Percentiles rank a stretch among this genome's conserved stretches.
Evolutionary conservation across 2,329 filamentous ascomycete species (phyloP).

Genomic region (Amesomyces nigricolor): DNA sequence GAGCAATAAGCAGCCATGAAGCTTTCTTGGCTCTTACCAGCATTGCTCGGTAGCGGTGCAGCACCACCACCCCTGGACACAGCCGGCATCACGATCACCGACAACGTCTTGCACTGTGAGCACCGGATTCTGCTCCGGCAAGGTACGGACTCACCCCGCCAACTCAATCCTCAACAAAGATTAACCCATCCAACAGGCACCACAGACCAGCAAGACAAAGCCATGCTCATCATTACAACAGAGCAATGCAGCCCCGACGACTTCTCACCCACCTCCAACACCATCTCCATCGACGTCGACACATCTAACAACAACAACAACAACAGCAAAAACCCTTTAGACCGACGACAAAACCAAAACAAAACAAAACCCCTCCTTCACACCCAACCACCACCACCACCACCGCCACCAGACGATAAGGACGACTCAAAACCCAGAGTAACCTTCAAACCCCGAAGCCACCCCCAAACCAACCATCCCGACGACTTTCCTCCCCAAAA

Average conservation of each 20-base stretch:
- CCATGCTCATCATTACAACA: slow-evolving; percentile 28
- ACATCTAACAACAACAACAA: not conserved
- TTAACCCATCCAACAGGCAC: slow-evolving; percentile 48
- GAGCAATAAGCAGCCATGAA: slow-evolving; percentile 33
- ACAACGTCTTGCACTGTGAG: slow-evolving; percentile 80
- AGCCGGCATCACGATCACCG: slow-evolving; percentile 55
- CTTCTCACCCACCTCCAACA: slow-evolving; percentile 68
- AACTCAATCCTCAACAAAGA: not conserved
- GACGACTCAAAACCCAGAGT: too few relatives aligned
- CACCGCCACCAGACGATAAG: too few relatives aligned
- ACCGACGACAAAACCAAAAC: not conserved
- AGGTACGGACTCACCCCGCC: slow-evolving; percentile 43
- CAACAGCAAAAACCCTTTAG: not conserved
- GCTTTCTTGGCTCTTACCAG: slow-evolving; percentile 31
- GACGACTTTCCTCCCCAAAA: not conserved
- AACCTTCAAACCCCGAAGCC: too few relatives aligned
- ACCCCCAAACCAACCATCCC: not conserved
- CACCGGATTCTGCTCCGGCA: slow-evolving; percentile 81
- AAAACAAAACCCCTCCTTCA: too few relatives aligned
- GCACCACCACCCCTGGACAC: slow-evolving; percentile 28
- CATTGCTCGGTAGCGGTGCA: slow-evolving; percentile 29
- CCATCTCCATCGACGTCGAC: slow-evolving; percentile 28
- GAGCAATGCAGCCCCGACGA: slow-evolving; percentile 74
- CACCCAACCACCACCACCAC: too few relatives aligned
- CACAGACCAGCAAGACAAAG: slow-evolving; percentile 55